Percentiles rank a stretch among this genome's conserved stretches.
phyloP scores from a whole-genome alignment of 208 protist species.

The Crithidia fasciculata region DNA sequence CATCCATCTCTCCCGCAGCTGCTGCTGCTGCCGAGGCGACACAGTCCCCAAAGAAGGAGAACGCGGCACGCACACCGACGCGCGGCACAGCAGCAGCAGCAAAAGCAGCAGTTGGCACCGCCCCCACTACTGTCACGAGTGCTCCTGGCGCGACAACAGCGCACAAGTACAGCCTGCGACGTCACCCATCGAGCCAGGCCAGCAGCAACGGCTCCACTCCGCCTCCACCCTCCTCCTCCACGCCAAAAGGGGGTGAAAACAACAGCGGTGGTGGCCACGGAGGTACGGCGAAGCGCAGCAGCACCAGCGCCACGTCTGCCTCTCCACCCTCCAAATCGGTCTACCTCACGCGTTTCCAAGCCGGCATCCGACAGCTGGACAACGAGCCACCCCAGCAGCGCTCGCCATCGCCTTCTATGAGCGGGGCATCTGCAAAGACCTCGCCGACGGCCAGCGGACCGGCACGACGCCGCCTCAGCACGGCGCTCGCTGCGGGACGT shows the following conservation, averaged over 20 bases:
- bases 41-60: neutral
- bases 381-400: neutral
- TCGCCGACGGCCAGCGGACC: conserved; percentile 3
- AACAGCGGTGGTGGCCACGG: neutral
- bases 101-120: too few species aligned
- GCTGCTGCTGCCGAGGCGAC: neutral
- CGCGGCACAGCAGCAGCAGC: too few species aligned
- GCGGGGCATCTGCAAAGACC: neutral
- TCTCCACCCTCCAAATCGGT: conserved; percentile 4
- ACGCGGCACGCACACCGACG: neutral
- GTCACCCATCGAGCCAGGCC: neutral
- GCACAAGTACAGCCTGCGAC: conserved; percentile 18
- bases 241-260: neutral
- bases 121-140: neutral
- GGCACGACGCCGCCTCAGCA: conserved; percentile 23
- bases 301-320: too few species aligned
- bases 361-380: conserved; percentile 25
- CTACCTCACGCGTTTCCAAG: conserved; percentile 28
- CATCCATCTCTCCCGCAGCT: neutral
- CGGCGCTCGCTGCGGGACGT: conserved; percentile 23
- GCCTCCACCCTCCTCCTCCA: neutral
- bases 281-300: neutral
- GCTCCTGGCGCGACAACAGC: neutral
- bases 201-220: neutral
- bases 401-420: neutral